A percentile compares a stretch with the other conserved stretches of the same genome.
Conservation (phyloP, 164 flowering plant genomes). For the Annona squamosa region DNA sequence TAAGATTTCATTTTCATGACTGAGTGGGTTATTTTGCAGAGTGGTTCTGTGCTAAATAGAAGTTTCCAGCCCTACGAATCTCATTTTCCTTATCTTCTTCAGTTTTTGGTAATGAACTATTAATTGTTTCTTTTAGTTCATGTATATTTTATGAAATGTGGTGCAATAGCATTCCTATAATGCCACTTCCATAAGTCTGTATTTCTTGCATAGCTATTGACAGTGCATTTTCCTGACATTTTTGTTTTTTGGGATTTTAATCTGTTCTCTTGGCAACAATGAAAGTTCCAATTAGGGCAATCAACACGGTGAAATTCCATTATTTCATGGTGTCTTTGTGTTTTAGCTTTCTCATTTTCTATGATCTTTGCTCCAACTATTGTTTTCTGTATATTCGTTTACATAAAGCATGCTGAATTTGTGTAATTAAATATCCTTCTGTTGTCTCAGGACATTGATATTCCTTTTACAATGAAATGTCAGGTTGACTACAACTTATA, state of each 20-base stretch:
- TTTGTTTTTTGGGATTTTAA: not conserved
- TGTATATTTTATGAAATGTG: not conserved
- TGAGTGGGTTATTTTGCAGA: slow-evolving; percentile 40
- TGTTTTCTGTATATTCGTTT: not conserved
- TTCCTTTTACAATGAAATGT: slow-evolving; percentile 10
- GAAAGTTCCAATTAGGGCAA: too few relatives aligned
- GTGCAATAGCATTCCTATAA: not conserved
- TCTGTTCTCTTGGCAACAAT: too few relatives aligned
- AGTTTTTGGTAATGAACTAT: slow-evolving; percentile 58
- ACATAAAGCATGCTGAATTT: not conserved
- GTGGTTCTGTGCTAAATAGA: slow-evolving; percentile 69
- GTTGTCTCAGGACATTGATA: not conserved
- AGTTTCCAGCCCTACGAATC: slow-evolving; percentile 91
- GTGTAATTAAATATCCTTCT: not conserved
- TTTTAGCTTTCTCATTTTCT: not conserved
- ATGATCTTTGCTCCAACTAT: not conserved
- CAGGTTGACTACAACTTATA: slow-evolving; percentile 87
- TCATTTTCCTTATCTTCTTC: slow-evolving; percentile 91
- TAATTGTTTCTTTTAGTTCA: not conserved
- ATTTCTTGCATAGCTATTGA: not conserved
- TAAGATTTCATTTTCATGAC: slow-evolving; percentile 4
- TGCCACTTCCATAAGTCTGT: not conserved
- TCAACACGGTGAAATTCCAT: too few relatives aligned
- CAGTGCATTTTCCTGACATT: not conserved
- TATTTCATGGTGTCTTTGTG: not conserved